Conservation (phyloP, 495 filamentous ascomycete species). For the Cryomyces antarcticus region DNA sequence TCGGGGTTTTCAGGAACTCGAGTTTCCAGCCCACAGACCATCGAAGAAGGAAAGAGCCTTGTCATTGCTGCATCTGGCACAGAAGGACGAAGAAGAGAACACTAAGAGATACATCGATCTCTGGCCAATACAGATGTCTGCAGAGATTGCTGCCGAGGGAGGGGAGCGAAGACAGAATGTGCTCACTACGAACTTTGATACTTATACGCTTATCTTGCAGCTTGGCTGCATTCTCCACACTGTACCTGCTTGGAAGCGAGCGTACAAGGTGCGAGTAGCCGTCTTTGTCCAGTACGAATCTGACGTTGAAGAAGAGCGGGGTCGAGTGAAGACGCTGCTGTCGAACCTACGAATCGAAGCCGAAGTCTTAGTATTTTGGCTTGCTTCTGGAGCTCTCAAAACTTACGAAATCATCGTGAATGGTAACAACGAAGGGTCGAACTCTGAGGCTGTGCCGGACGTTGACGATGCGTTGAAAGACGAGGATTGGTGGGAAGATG, state of each 20-base stretch:
- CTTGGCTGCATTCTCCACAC: constrained; percentile 69
- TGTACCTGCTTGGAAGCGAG: constrained; percentile 64
- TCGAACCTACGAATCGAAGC: constrained; percentile 69
- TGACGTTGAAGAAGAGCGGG: constrained; percentile 61
- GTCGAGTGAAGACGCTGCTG: constrained; percentile 50
- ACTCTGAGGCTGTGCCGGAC: constrained; percentile 23
- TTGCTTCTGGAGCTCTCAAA: constrained; percentile 50
- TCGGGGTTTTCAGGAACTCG: constrained; percentile 59
- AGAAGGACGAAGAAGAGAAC: constrained; percentile 26
- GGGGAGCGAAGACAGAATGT: constrained; percentile 40
- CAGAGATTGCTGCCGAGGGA: constrained; percentile 40
- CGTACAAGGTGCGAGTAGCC: constrained; percentile 50
- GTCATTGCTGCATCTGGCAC: constrained; percentile 2
- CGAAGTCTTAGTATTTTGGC: constrained; percentile 59
- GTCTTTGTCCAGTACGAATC: constrained; percentile 83
- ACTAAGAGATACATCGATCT: constrained; percentile 68
- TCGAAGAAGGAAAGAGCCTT: constrained; percentile 4
- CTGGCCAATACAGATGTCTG: constrained; percentile 75
- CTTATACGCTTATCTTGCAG: constrained; percentile 74
- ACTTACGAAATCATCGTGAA: constrained; percentile 67
- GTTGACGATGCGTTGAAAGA: constrained; percentile 41
- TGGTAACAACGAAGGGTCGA: constrained; percentile 25
- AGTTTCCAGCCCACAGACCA: constrained; percentile 32
- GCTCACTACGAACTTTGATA: constrained; percentile 79
- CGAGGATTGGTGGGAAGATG: constrained; percentile 69